Evolutionary conservation across 129 eudicot genomes (phyloP), one percentile per base, ranked within the genome.

Genomic region (Lactuca saligna): DNA sequence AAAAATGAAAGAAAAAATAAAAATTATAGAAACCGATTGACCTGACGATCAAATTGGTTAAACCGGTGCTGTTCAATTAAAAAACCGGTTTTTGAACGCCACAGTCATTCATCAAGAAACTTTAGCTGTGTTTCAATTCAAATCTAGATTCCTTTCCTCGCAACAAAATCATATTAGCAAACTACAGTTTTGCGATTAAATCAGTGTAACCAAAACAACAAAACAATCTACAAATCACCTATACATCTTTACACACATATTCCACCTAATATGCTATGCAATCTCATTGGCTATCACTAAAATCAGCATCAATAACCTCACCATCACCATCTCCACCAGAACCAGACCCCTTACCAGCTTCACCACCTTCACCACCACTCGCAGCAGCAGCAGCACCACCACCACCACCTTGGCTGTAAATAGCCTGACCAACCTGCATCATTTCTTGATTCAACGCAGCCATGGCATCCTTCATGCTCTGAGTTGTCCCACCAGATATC

Each of bases 251-350:
- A 72, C 37, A 41, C 11, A 42, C 48, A 56, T 14, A 54, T 57
- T 31, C 17, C 8, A 46, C n/a, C 51, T 11, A 46, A 10, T 3
- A 46, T 11, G 4, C 51, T 20, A 20, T 20, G 20, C 11, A 39
- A 46, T 46, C 51, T 46, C 51, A 46, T 46, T 46, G 58, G 80
- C 85, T 86, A 3, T 90, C 95, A 17, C 80, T 87, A 48, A 90
- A 90, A 67, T 90, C 97, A 0, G 97, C 97, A 71, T 90, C 97
- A 70, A 90, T 90, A 8, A 90, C 97, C 35, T 89, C 96, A 56
- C 91, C 91, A 16, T 79, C 76, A 7, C 72, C 85, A 14, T 75
- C 84, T 34, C 64, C 82, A 15, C 53, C 76, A 61, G 68, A 74
- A 51, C 62, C 79, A 3, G 84, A 50, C 38, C 78, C 48, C 62